Conservation (phyloP, 2,329 filamentous ascomycete species). For the Pestalotiopsis fici region DNA sequence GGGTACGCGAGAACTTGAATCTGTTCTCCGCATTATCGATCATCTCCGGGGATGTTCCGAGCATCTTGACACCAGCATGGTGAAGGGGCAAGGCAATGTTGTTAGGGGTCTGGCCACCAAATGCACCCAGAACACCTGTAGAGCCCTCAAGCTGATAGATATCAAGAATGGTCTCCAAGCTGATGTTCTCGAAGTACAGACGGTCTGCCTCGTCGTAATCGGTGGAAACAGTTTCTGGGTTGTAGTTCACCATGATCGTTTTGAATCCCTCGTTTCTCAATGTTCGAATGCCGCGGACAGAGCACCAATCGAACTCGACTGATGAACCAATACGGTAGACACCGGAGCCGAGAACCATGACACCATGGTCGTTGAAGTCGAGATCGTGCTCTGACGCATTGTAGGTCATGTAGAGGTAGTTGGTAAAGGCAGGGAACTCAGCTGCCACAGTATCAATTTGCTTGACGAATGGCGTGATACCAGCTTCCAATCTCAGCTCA, state of each 20-base stretch:
- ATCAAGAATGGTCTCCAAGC: slow-evolving; percentile 84
- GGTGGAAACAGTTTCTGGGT: slow-evolving; percentile 85
- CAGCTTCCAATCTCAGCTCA: slow-evolving; percentile 79
- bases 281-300: slow-evolving; percentile 89
- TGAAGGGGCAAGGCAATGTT: slow-evolving; percentile 92
- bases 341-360: slow-evolving; percentile 95
- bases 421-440: slow-evolving; percentile 91
- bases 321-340: slow-evolving; percentile 97
- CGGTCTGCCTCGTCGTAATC: slow-evolving; percentile 95
- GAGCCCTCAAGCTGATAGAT: slow-evolving; percentile 88
- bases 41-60: slow-evolving; percentile 98
- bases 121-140: slow-evolving; percentile 85
- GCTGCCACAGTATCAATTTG: slow-evolving; percentile 98
- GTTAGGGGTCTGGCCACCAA: slow-evolving; percentile 97
- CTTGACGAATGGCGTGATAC: slow-evolving; percentile 88
- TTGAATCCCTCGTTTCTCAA: slow-evolving; percentile 83
- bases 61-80: slow-evolving; percentile 85
- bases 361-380: slow-evolving; percentile 81
- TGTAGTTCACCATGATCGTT: slow-evolving; percentile 82
- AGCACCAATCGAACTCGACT: slow-evolving; percentile 99
- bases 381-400: slow-evolving; percentile 88
- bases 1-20: slow-evolving; percentile 98
- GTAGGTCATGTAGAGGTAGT: slow-evolving; percentile 96
- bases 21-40: slow-evolving; percentile 97
- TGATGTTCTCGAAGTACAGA: slow-evolving; percentile 96